These are phyloP conservation scores for Friedmanniomyces simplex DNA, from an alignment of 495 filamentous ascomycete species.

Conservation along the genomic window DNA sequence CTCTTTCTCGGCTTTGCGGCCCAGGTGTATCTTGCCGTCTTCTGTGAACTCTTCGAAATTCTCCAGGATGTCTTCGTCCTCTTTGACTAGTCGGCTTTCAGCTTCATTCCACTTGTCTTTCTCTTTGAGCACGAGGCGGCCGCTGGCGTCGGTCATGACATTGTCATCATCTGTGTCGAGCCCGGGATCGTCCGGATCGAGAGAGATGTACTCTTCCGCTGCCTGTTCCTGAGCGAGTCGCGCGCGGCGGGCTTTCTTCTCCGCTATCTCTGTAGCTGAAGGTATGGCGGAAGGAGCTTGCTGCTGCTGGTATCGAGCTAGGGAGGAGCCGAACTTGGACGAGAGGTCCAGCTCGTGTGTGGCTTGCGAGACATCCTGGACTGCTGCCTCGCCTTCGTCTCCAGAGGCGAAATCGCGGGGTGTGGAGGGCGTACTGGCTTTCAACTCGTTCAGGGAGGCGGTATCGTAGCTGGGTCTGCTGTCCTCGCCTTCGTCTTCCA, in stretches of 20 bases:
- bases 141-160: conserved; percentile 10
- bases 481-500: conserved; percentile 42
- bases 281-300: conserved; percentile 52
- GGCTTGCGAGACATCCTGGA: conserved; percentile 7
- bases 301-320: conserved; percentile 25
- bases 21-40: conserved; percentile 69
- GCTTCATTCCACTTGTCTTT: conserved; percentile 42
- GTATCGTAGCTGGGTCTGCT: conserved; percentile 68
- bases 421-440: conserved; percentile 72
- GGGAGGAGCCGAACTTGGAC: conserved; percentile 50
- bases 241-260: conserved; percentile 82
- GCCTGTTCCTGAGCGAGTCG: conserved; percentile 60
- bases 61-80: conserved; percentile 92
- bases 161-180: conserved; percentile 29
- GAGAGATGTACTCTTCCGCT: conserved; percentile 60
- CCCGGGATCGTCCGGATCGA: conserved; percentile 45
- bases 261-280: conserved; percentile 76
- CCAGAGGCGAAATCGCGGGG: conserved; percentile 42
- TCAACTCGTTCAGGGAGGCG: conserved; percentile 76
- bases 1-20: conserved; percentile 69
- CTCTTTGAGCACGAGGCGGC: conserved; percentile 16
- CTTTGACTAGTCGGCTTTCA: conserved; percentile 65
- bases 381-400: conserved; percentile 35
- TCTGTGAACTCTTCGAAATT: conserved; percentile 89
- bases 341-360: conserved; percentile 53